Evolutionary conservation across 805 yeast species (phyloP).

Genomic region (Teunomyces funiuensis): DNA sequence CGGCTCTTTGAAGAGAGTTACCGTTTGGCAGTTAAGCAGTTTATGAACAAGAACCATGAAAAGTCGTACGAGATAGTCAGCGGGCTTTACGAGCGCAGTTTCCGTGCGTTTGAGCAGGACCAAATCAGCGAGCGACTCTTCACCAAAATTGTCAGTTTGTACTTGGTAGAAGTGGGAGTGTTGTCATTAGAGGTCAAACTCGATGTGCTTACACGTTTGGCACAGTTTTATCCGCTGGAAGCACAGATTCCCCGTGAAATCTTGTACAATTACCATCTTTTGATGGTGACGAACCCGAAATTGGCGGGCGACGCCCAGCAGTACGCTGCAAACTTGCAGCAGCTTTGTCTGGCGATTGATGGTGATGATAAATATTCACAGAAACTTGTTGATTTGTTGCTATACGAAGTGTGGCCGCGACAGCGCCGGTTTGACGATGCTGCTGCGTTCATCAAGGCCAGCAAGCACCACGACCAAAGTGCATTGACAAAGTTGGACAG

Average conservation of each 20-base stretch:
- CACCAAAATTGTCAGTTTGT: constrained; percentile 33
- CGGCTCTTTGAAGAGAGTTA: constrained; percentile 17
- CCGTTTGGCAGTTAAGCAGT: constrained; percentile 37
- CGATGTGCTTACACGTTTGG: constrained; percentile 17
- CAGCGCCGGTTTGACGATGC: constrained; percentile 30
- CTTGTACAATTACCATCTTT: constrained; percentile 31
- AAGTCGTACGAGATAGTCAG: constrained; percentile 30
- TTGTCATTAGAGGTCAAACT: constrained; percentile 8
- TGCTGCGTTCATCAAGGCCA: constrained; percentile 23
- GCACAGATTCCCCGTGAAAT: constrained; percentile 31
- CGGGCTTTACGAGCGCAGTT: constrained; percentile 21
- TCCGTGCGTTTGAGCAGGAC: constrained; percentile 22
- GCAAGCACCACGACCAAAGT: constrained; percentile 13
- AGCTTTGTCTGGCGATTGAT: constrained; percentile 1
- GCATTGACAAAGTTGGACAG: constrained; percentile 11
- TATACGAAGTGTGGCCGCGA: constrained; percentile 36
- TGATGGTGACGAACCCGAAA: constrained; percentile 27
- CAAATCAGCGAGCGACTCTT: constrained; percentile 28
- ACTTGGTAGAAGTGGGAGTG: constrained; percentile 37
- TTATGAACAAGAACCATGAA: constrained; percentile 37
- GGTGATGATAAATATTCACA: constrained; percentile 16
- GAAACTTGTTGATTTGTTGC: constrained; percentile 31
- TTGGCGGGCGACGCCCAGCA: constrained; percentile 12
- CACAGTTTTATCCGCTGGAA: constrained; percentile 18
- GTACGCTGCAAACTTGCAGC: constrained; percentile 7